Base-by-base conservation (phyloP, 257 asterid genomes). In the Gentiana macrophylla region DNA sequence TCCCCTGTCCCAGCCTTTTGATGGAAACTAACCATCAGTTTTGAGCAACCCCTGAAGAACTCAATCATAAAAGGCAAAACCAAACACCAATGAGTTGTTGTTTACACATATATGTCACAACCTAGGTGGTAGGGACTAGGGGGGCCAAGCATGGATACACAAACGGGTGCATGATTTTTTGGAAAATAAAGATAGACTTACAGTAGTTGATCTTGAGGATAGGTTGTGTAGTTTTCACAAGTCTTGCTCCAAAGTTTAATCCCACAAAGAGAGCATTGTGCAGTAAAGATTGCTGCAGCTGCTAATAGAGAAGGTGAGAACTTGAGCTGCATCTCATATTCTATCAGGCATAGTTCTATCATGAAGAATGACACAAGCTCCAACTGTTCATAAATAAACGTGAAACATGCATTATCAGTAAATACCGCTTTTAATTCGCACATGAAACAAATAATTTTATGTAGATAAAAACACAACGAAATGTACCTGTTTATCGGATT, bases 201-300 rank as follows among this genome's bases (percentile, higher is more conserved):
- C 24, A 24, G 24, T 24, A 24, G 24, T 24, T 24, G 24, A 24
- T 24, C 24, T 24, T 24, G 24, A 24, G 24, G 24, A 24, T 24
- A 24, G 24, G 24, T 24, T 24, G 24, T 24, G 24, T 24, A 24
- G 24, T 24, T 24, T 24, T 24, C 24, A 24, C 24, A 24, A 24
- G 24, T 24, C 24, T 24, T 24, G 24, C 24, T 24, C 24, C 24
- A 24, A 24, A 24, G 0, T 0, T 24, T 24, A 24, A 24, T 24
- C 24, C 24, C 24, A 24, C 24, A 24, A 24, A 24, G 24, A 24
- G 24, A 24, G 24, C 24, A 24, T 24, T 24, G 84, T 1, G 96
- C 94, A 4, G 98, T 85, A 44, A 76, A 91, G 56, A 91, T 67
- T 2, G 95, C 97, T 34, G 94, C 96, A 7, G 97, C 97, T 12